Evolutionary conservation across 2,329 filamentous ascomycete species (phyloP).

Genomic region (Colletotrichum kahawae): DNA sequence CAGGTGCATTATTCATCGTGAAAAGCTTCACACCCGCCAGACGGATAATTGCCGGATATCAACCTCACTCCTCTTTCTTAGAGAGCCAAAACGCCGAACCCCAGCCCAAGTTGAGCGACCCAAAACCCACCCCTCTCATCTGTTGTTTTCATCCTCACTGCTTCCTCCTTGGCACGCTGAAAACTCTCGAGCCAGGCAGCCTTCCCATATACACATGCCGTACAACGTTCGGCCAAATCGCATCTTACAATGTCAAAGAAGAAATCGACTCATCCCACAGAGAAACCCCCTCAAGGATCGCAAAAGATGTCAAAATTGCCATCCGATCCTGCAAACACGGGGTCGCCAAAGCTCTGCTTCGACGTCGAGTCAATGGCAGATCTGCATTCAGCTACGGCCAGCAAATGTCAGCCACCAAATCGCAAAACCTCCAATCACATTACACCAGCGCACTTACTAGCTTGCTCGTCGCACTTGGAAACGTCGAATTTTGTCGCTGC

Average conservation of each 20-base stretch:
- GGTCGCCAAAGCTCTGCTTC: constrained; percentile 25
- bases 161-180: neutral
- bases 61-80: neutral
- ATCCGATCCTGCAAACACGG: constrained; percentile 42
- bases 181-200: neutral
- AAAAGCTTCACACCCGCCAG: neutral
- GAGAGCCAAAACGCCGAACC: neutral
- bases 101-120: neutral
- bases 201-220: neutral
- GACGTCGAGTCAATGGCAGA: constrained; percentile 32
- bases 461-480: constrained; percentile 50
- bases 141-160: neutral
- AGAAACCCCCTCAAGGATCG: constrained; percentile 34
- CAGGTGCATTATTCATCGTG: neutral
- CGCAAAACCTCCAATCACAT: neutral
- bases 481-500: constrained; percentile 38
- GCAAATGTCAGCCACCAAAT: neutral
- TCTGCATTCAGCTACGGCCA: constrained; percentile 43
- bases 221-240: neutral
- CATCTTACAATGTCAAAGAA: neutral
- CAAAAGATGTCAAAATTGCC: constrained; percentile 53
- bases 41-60: neutral
- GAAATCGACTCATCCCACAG: neutral
- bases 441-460: constrained; percentile 37
- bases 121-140: neutral